These are phyloP conservation scores for Globisporangium sylvaticum DNA, from an alignment of 352 stramenopile genomes.

Conservation along the genomic window DNA sequence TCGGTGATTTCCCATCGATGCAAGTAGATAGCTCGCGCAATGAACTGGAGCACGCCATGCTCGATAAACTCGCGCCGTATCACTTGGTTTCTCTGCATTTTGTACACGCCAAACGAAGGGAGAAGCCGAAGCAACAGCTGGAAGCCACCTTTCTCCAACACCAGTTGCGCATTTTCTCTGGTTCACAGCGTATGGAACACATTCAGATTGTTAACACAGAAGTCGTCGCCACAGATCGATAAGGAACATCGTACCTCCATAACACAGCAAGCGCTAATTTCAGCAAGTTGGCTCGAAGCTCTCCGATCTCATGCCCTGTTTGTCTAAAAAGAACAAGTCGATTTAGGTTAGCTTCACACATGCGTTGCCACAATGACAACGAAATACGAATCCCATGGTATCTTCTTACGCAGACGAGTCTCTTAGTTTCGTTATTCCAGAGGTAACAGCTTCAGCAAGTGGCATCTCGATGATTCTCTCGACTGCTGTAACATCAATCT, in stretches of 20 bases:
- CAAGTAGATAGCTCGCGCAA: conserved; percentile 18
- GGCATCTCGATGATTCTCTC: background rate
- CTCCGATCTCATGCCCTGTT: conserved; percentile 1
- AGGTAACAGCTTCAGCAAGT: background rate
- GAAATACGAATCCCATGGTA: background rate
- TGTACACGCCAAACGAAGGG: background rate
- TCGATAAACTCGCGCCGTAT: conserved; percentile 23
- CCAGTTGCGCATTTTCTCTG: conserved; percentile 2
- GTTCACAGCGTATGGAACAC: background rate
- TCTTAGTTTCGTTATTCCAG: background rate
- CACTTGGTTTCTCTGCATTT: conserved; percentile 16
- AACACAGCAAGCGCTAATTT: conserved; percentile 24
- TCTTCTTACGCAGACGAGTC: background rate
- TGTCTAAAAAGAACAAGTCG: conserved; percentile 9
- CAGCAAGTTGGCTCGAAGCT: conserved; percentile 16
- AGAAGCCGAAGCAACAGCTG: background rate
- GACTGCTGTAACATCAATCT: background rate
- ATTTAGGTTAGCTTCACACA: background rate
- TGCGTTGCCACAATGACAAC: background rate
- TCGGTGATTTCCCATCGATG: conserved; percentile 17
- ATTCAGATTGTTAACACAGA: background rate
- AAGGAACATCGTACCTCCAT: conserved; percentile 19
- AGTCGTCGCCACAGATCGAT: no score
- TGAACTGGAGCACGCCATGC: conserved; percentile 21
- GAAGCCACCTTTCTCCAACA: background rate